Conservation (phyloP, 1,284 basidiomycete species). For the Malassezia yamatoensis region DNA sequence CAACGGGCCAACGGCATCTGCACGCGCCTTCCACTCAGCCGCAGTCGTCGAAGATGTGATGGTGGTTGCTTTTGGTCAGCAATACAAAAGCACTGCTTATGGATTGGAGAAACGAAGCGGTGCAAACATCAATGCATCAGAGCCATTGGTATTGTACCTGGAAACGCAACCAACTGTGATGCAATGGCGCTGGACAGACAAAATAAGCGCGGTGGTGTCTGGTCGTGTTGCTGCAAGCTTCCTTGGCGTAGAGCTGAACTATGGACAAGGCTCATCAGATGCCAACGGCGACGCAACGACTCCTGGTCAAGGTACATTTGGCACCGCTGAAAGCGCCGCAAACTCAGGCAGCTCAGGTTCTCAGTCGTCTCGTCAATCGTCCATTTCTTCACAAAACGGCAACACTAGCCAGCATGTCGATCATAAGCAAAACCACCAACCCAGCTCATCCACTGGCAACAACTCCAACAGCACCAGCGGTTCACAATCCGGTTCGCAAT, state of each 20-base stretch:
- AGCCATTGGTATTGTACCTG: constrained; percentile 14
- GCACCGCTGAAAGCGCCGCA: neutral
- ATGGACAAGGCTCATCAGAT: neutral
- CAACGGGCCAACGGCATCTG: constrained; percentile 12
- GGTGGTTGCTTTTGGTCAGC: constrained; percentile 41
- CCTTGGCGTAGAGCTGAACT: neutral
- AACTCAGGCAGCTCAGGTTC: neutral
- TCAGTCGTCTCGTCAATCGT: too few relatives aligned
- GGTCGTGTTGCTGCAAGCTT: constrained; percentile 13
- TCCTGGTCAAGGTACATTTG: neutral
- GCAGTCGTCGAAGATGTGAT: constrained; percentile 34
- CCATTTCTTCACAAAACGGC: too few relatives aligned
- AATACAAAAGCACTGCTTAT: constrained; percentile 10
- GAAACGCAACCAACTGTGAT: constrained; percentile 21
- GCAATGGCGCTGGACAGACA: constrained; percentile 31
- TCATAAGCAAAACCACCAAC: too few relatives aligned
- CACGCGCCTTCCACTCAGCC: constrained; percentile 45
- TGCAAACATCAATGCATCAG: constrained; percentile 3
- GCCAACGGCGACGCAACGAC: neutral
- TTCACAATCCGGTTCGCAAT: neutral
- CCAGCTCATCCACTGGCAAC: too few relatives aligned
- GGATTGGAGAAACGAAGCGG: constrained; percentile 14
- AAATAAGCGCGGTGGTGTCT: constrained; percentile 26
- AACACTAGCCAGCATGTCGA: too few relatives aligned
- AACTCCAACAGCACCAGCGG: neutral